Percentiles rank a stretch among this genome's conserved stretches.
These are phyloP conservation scores for Adansonia rubrostipa DNA, from an alignment of 441 rosid species.

Conservation along the genomic window DNA sequence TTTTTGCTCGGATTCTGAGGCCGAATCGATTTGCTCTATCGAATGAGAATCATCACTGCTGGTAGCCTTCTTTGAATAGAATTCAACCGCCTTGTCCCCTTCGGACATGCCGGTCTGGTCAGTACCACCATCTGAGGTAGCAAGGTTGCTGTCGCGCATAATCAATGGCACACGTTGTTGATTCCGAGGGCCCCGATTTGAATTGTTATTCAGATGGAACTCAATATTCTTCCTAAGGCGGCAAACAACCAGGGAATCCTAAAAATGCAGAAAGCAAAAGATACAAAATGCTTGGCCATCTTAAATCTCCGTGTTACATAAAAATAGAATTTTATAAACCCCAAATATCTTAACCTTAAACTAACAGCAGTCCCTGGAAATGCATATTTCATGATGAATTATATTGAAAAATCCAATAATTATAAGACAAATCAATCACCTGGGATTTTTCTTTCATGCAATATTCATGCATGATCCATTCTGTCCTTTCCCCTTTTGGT, in stretches of 20 bases:
- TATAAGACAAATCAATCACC: constrained; percentile 37
- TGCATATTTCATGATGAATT: neutral
- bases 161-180: constrained; percentile 20
- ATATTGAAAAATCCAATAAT: too few species aligned
- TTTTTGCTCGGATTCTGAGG: constrained; percentile 56
- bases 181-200: constrained; percentile 29
- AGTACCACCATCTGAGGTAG: constrained; percentile 36
- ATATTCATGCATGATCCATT: constrained; percentile 88
- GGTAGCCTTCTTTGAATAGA: constrained; percentile 37
- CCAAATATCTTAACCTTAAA: neutral
- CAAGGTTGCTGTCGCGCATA: constrained; percentile 19
- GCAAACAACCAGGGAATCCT: constrained; percentile 82
- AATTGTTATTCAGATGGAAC: constrained; percentile 37
- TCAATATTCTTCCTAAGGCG: constrained; percentile 66
- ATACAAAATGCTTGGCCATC: neutral
- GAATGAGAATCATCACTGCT: constrained; percentile 58
- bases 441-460: constrained; percentile 59
- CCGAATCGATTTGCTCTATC: constrained; percentile 49
- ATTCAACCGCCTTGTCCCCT: constrained; percentile 48
- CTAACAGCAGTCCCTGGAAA: neutral
- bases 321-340: neutral
- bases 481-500: constrained; percentile 88
- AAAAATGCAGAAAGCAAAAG: constrained; percentile 19
- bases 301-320: neutral
- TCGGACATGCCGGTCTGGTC: constrained; percentile 37